Evolutionary conservation across 1,284 basidiomycete genomes (phyloP).

Genomic region (Ustilago lituana): DNA sequence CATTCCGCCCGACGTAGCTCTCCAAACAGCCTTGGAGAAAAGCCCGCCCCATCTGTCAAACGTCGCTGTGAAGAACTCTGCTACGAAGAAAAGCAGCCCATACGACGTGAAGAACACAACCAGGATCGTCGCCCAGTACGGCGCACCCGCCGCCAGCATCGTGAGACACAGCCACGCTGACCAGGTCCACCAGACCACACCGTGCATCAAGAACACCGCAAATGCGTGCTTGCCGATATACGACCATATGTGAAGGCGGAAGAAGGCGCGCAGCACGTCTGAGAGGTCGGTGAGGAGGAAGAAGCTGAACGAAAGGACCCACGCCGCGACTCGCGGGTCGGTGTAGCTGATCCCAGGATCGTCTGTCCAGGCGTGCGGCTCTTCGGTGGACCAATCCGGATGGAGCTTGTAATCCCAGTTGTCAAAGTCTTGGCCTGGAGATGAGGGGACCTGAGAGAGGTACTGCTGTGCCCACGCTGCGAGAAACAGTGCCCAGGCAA

Average conservation of each 20-base stretch:
- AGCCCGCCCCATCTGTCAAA: constrained; percentile 57
- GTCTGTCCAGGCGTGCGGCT: constrained; percentile 32
- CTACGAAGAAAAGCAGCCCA: constrained; percentile 39
- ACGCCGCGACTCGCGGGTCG: constrained; percentile 43
- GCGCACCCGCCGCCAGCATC: constrained; percentile 40
- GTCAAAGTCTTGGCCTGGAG: constrained; percentile 38
- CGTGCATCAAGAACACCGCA: constrained; percentile 58
- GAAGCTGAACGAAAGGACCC: constrained; percentile 52
- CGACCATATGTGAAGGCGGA: constrained; percentile 53
- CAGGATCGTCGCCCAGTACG: constrained; percentile 59
- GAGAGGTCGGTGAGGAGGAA: constrained; percentile 57
- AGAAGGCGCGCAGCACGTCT: constrained; percentile 52
- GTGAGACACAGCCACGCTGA: constrained; percentile 53
- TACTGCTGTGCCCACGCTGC: constrained; percentile 48
- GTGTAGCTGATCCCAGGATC: constrained; percentile 35
- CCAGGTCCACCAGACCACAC: constrained; percentile 60
- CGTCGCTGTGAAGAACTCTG: constrained; percentile 55
- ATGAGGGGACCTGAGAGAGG: constrained; percentile 32
- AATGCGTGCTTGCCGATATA: constrained; percentile 56
- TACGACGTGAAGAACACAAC: constrained; percentile 55
- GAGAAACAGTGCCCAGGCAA: constrained; percentile 59
- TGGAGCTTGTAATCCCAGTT: constrained; percentile 45
- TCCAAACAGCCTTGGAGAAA: constrained; percentile 56
- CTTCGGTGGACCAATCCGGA: constrained; percentile 44
- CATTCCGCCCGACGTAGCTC: constrained; percentile 50